Evolutionary conservation across 768 basidiomycete species (phyloP), one percentile per base, ranked within the genome.

Genomic region (Podaxis sp.): DNA sequence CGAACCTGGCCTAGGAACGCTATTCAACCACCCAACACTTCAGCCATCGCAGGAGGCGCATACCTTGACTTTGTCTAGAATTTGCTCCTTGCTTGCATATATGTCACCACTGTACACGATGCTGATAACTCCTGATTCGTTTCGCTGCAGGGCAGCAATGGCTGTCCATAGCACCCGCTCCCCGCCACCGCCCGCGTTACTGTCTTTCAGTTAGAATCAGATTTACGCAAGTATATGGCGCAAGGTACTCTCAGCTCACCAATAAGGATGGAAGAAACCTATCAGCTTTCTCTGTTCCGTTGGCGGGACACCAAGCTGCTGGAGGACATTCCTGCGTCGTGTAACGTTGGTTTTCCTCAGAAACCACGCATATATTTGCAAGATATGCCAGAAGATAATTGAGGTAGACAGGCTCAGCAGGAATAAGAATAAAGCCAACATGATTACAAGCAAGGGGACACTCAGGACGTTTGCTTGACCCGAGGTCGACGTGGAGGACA

Each of bases 161-260:
- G 94, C 96, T 0, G 91, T 89, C 95, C 96, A 98, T 0, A 99
- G 76, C 1, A 99, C 97, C 1, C 95, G 86, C 74, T 98, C 96
- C 0, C 97, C 96, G 27, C 96, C 97, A 11, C 96, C 96, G 0
- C 96, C 96, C 40, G 96, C 95, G 80, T 98, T 97, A 70, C 96
- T 83, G 22, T 55, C 60, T 68, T 65, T 63, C 89, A 55, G 65
- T 72, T 73, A 71, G 69, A 74, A 76, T 79, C 71, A 80, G 74
- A 66, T 61, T 41, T 47, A 29, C 64, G 57, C 43, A 59, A 24
- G 36, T 58, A 47, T 40, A 46, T 22, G 55, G 43, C 22, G 2
- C 8, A 63, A 40, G 40, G 37, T 19, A 56, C 13, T 17, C 41
- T 41, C 15, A 13, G 70, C 85, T 76, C 68, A 95, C 95, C 95